Conservation (phyloP, 1,284 basidiomycete species). For the Fereydounia khargensis region DNA sequence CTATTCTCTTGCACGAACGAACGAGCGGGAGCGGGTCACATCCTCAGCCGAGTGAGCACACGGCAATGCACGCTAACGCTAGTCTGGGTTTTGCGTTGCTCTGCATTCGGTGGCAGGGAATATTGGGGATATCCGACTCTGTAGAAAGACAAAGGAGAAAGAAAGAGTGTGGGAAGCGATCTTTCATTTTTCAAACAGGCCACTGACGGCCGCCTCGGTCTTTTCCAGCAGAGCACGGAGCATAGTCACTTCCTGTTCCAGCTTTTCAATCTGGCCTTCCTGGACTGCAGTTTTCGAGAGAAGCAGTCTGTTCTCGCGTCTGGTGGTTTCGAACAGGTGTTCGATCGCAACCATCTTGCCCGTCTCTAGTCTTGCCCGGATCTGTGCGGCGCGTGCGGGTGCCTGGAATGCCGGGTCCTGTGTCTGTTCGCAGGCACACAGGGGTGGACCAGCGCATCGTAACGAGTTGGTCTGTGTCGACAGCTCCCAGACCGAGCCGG, state of each 20-base stretch:
- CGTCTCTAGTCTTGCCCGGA: background rate
- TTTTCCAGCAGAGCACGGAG: background rate
- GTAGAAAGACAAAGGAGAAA: background rate
- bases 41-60: too few species aligned
- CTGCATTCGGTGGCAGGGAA: too few species aligned
- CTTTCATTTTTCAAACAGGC: conserved; percentile 1
- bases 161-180: background rate
- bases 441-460: conserved; percentile 2
- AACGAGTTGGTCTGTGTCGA: background rate
- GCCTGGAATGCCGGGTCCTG: background rate
- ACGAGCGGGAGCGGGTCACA: too few species aligned
- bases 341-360: conserved; percentile 2
- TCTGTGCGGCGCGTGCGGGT: background rate
- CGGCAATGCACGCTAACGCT: too few species aligned
- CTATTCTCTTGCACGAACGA: too few species aligned
- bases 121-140: too few species aligned
- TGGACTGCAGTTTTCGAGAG: background rate
- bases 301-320: conserved; percentile 3
- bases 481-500: background rate
- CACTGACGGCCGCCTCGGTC: conserved; percentile 7
- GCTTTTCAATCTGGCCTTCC: background rate
- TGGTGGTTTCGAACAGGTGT: conserved; percentile 1
- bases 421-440: background rate
- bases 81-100: too few species aligned
- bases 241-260: conserved; percentile 2